Evolutionary conservation across 345 rosid species (phyloP), one percentile per base, ranked within the genome.

Genomic region (Moricandia moricandioides): DNA sequence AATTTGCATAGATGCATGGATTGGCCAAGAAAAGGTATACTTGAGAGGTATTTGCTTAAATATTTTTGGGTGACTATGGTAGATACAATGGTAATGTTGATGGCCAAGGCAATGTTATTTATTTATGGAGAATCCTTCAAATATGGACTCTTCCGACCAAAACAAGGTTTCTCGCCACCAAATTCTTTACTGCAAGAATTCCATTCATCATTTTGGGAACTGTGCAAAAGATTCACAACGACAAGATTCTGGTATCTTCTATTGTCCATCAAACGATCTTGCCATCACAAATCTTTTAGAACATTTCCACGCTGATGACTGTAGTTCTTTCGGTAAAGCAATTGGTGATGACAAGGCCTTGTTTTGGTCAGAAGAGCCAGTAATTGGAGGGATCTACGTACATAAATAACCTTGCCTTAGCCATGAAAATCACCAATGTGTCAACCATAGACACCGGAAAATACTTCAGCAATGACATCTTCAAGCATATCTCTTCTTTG

Each of bases 331-430:
- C 4, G 6, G 12, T 37, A 37, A 37, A 37, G 11, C 0, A 37
- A 8, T 37, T 37, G 43, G 12, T 8, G 43, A 12, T 11, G 43
- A 37, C 8, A 21, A 2, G 2, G 2, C 24, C 24, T 21, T 21
- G 24, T 21, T 21, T 21, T 21, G 24, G 24, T 21, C 3, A 9
- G 2, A 37, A 0, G 24, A 21, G 24, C 1, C 43, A 67, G 24
- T 69, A 74, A 27, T 69, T 64, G 21, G 80, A 79, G 67, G 85
- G 35, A 47, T 90, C 89, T 52, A 89, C 86, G 9, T 77, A 85
- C 0, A 63, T 69, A 9, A 82, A 13, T 17, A 17, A 51, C 56
- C 73, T 82, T 74, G 82, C 65, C 4, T 82, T 76, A 57, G 77
- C 34, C 55, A 43, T 80, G 72, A 85, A 33, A 63, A 49, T 82